Base-by-base conservation (phyloP, 2,329 filamentous ascomycete species). In the Sporothrix sp. region DNA sequence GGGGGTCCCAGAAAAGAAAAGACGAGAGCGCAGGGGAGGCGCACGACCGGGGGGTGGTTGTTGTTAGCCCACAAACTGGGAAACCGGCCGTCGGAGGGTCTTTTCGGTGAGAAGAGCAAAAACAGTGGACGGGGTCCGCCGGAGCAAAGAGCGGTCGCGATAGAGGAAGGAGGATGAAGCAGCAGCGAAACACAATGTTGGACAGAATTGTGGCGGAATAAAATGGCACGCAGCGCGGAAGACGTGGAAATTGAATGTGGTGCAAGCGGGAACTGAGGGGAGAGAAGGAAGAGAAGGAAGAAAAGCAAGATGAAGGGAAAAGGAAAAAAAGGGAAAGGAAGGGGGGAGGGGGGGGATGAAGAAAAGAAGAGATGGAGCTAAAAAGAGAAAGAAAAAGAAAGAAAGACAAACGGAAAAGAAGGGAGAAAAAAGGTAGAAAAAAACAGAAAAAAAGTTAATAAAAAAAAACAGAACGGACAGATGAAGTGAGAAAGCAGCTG, bases 41-140 rank as follows among this genome's bases (percentile, higher is more conserved):
- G 23, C 39, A 30, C 38, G 48, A 44, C 48, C 32, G 32, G 48
- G 44, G 47, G 28, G 38, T 28, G 21, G 21, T 30, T 32, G 28
- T n/a, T 27, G 14, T 52, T 48, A 48, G 50, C 38, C 50, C 44
- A 48, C 38, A 52, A 48, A 44, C 32, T 21, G 23, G 28, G 37
- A 44, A 48, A 32, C 38, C 38, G 38, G 43, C 23, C 20, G 45
- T 44, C 39, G 10, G 25, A 36, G 21, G 50, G 44, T 44, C 36
- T 42, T 30, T 33, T 44, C 25, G 18, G 38, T 30, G 39, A 30
- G 39, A 32, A 21, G 39, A 30, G 39, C 32, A 37, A 32, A 38
- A 43, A 44, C 16, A 36, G 38, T 27, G 30, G 48, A 44, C n/a
- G 18, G 28, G 36, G 46, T 30, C 45, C 45, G 35, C 45, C 44